Base-by-base conservation (phyloP, 148 eudicot genomes). In the Chenopodium formosanum region DNA sequence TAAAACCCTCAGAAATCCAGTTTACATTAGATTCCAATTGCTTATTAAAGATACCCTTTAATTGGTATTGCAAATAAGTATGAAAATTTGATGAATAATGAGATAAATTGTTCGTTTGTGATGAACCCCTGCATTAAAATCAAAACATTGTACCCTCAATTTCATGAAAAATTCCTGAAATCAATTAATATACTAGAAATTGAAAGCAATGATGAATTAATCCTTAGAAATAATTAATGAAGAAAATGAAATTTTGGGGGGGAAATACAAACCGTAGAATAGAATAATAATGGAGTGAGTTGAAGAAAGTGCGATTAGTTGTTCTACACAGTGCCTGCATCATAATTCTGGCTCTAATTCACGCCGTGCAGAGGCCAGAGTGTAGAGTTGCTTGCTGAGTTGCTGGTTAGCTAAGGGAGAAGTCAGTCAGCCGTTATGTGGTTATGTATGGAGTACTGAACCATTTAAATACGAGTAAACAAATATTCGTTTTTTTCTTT, bases 111-210 rank as follows among this genome's bases (percentile, higher is more conserved):
- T 76, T 52, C 66, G 74, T 68, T 3, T 7, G 56, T 78, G 71
- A 67, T 27, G 23, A 71, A 20, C 47, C 29, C 73, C 86, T 84
- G 83, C 81, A 72, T 19, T 3, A 77, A 79, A 37, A 71, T 31
- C 14, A 70, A 23, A 47, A 73, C 53, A 22, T 48, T 22, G 76
- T 12, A 23, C 7, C 7, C 2, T 73, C 60, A 73, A 48, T 47
- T 73, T 47, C 9, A 11, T 25, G 60, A 73, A 73, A 48, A 4
- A 13, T 0, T 47, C 4, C 9, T 22, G 37, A 74, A 73, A 73
- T n/a, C 17, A 46, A 23, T 10, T 16, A 50, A 25, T 50, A 27
- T 17, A 0, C 22, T 11, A 50, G 53, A 50, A 50, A 8, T 50
- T 50, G 53, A 50, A 50, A 48, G 53, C 16, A 50, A 50, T 8